Evolutionary conservation across 495 filamentous ascomycete species (phyloP), one percentile per base, ranked within the genome.

Genomic region (Elasticomyces elasticus): DNA sequence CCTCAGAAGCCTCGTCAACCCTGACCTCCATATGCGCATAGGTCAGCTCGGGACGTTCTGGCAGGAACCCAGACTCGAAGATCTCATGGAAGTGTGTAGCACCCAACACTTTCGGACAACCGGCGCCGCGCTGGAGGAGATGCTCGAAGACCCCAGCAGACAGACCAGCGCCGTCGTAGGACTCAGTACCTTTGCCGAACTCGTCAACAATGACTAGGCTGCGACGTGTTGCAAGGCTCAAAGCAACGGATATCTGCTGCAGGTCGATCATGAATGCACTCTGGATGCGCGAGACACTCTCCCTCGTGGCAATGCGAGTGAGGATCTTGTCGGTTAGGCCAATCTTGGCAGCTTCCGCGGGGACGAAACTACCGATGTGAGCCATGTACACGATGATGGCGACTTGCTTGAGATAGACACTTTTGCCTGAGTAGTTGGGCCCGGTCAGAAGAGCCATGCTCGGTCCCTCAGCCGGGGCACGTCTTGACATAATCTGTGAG

Each of bases 61-160:
- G 64, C 15, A 97, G 69, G 59, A 87, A 83, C 0, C 78, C 76
- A 56, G 79, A 76, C 51, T 92, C 85, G 49, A 96, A 90, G 17
- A 96, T 85, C 62, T 98, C 91, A 66, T 96, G 89, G 58, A 94
- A 96, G 64, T 98, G 94, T 0, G 94, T 97, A 5, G 89, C 86
- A 26, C 75, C 87, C 22, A 96, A 73, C 33, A 96, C 82, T 66
- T 88, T 94, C 0, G 94, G 89, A 37, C 79, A 66, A n/a, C 83
- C 73, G 2, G 68, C 53, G 1, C 74, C 80, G 5, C 77, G 69
- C 33, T 68, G 71, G 2, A 92, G 72, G 24, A 96, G 79, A 66
- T 94, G 74, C 58, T 86, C 77, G 33, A 95, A 81, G 5, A 92
- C 80, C 6, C 88, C 87, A 50, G 81, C 83, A 45, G 87, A 82